Evolutionary conservation across 176 grass and related monocot genomes (phyloP).

Genomic region (Microstegium vimineum): DNA sequence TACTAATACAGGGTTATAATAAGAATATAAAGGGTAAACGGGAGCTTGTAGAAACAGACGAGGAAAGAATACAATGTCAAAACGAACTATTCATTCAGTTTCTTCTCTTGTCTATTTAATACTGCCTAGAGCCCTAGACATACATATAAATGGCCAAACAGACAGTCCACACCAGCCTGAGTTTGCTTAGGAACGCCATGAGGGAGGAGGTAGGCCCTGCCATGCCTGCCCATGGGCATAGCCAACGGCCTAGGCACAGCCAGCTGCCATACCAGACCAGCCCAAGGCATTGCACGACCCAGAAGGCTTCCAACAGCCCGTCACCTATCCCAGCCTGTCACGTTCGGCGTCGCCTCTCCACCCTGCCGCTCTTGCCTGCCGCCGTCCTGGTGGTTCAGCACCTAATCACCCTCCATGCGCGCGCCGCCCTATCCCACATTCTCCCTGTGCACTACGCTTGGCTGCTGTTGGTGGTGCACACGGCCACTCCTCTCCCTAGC

Average conservation of each 20-base stretch:
- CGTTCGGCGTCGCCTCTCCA: not conserved
- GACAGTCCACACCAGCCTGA: not conserved
- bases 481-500: too few species aligned
- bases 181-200: not conserved
- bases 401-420: too few species aligned
- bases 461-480: too few species aligned
- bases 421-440: too few species aligned
- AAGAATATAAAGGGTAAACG: not conserved
- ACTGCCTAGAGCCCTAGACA: not conserved
- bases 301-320: not conserved
- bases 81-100: not conserved
- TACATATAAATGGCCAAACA: not conserved
- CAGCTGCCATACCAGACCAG: not conserved
- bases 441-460: too few species aligned
- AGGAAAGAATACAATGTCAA: not conserved
- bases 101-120: not conserved
- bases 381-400: too few species aligned
- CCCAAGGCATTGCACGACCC: not conserved
- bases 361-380: too few species aligned
- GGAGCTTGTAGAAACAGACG: not conserved
- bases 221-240: not conserved
- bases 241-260: not conserved
- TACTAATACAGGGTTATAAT: not conserved
- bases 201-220: not conserved
- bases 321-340: not conserved